phyloP scores from a whole-genome alignment of 495 filamentous ascomycete genomes.

The Physcia stellaris region DNA sequence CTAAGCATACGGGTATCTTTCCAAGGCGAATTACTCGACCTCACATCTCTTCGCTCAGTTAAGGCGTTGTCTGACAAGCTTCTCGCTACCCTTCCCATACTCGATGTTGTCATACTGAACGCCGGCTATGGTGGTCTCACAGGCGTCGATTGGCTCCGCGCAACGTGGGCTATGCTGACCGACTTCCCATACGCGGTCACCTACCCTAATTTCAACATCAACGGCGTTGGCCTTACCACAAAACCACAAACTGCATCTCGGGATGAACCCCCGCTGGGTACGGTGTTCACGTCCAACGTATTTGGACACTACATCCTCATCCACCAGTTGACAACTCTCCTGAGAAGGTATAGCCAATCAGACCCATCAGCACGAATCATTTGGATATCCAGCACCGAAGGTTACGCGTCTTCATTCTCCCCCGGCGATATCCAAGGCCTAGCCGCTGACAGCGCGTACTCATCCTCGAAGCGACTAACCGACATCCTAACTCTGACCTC shows the following conservation, averaged over 20 bases:
- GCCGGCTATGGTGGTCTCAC: conserved; percentile 81
- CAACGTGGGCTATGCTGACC: conserved; percentile 46
- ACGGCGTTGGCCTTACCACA: conserved; percentile 42
- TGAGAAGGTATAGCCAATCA: conserved; percentile 44
- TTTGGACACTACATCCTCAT: conserved; percentile 91
- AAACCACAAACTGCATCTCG: conserved; percentile 22
- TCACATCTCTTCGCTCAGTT: conserved; percentile 40
- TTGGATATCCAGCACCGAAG: conserved; percentile 75
- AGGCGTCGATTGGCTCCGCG: conserved; percentile 57
- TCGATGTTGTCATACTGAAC: conserved; percentile 75
- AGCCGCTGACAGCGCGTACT: conserved; percentile 50
- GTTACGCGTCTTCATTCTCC: conserved; percentile 38
- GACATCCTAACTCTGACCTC: conserved; percentile 72
- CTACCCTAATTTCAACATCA: conserved; percentile 64
- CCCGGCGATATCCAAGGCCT: conserved; percentile 66
- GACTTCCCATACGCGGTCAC: conserved; percentile 56
- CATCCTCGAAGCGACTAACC: conserved; percentile 71
- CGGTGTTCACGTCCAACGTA: conserved; percentile 80
- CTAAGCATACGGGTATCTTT: conserved; percentile 27
- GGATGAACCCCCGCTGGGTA: conserved; percentile 48
- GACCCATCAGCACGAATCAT: conserved; percentile 49
- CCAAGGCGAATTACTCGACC: conserved; percentile 39
- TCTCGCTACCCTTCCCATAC: conserved; percentile 38
- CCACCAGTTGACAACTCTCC: conserved; percentile 62
- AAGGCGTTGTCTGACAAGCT: conserved; percentile 36